A percentile compares a stretch with the other conserved stretches of the same genome.
Evolutionary conservation across 306 rosid genomes (phyloP).

Genomic region (Dryas octopetala): DNA sequence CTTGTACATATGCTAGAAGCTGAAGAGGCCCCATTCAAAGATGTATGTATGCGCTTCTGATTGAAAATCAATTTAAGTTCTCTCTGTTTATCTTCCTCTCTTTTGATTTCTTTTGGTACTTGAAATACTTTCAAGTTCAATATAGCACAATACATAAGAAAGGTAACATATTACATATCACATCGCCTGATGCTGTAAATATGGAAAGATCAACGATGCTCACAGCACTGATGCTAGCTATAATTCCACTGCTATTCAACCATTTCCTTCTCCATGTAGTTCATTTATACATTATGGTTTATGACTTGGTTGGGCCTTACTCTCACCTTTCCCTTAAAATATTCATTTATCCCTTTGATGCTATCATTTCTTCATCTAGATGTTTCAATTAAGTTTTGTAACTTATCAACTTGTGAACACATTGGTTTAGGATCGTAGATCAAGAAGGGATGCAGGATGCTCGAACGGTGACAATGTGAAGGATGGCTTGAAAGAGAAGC

Average conservation of each 20-base stretch:
- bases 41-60: conserved; percentile 48
- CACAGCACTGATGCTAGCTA: too few relatives aligned
- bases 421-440: conserved; percentile 52
- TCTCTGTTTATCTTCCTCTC: conserved; percentile 2
- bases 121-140: conserved; percentile 1
- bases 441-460: conserved; percentile 39
- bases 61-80: conserved; percentile 21
- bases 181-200: not conserved
- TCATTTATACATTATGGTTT: not conserved
- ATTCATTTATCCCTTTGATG: not conserved
- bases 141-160: conserved; percentile 4
- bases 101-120: not conserved
- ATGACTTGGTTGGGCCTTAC: not conserved
- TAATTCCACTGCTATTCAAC: not conserved
- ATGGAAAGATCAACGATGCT: not conserved
- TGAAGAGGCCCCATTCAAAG: conserved; percentile 68
- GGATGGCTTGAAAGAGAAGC: conserved; percentile 40
- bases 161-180: not conserved
- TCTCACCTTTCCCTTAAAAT: not conserved
- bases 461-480: conserved; percentile 35
- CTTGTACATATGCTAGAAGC: conserved; percentile 95
- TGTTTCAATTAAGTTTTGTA: conserved; percentile 1
- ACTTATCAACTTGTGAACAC: conserved; percentile 23
- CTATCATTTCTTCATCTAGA: not conserved
- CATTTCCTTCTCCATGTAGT: not conserved